Evolutionary conservation across 768 basidiomycete genomes (phyloP).

Genomic region (Mycena metata): DNA sequence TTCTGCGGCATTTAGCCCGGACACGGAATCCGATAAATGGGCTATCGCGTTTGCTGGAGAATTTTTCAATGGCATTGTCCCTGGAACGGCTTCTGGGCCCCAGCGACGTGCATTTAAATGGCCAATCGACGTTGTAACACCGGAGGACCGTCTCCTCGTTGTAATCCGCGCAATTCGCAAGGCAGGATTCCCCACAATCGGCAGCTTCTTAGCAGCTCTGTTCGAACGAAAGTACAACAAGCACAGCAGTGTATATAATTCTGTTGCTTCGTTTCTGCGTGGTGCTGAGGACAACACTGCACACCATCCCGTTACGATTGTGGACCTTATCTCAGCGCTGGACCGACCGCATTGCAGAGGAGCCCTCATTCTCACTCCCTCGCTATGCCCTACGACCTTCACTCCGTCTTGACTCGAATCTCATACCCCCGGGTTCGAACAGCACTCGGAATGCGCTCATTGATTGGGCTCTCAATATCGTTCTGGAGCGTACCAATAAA

Average conservation of each 20-base stretch:
- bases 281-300: no score
- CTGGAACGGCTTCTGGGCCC: neutral
- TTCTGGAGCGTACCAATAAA: neutral
- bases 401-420: neutral
- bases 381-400: conserved; percentile 3
- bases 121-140: neutral
- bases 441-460: conserved; percentile 10
- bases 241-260: neutral
- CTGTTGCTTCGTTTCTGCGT: neutral
- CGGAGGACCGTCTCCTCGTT: neutral
- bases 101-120: neutral
- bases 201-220: neutral
- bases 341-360: neutral
- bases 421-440: neutral
- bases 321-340: conserved; percentile 8
- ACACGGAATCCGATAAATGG: no score
- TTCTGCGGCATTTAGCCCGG: no score
- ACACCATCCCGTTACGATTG: conserved; percentile 14
- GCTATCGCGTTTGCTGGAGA: neutral
- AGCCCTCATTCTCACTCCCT: conserved; percentile 10
- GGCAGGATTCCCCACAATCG: neutral
- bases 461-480: neutral
- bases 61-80: neutral
- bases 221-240: neutral
- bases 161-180: neutral